Base-by-base conservation (phyloP, 148 eudicot genomes). In the Hydrangea macrophylla region DNA sequence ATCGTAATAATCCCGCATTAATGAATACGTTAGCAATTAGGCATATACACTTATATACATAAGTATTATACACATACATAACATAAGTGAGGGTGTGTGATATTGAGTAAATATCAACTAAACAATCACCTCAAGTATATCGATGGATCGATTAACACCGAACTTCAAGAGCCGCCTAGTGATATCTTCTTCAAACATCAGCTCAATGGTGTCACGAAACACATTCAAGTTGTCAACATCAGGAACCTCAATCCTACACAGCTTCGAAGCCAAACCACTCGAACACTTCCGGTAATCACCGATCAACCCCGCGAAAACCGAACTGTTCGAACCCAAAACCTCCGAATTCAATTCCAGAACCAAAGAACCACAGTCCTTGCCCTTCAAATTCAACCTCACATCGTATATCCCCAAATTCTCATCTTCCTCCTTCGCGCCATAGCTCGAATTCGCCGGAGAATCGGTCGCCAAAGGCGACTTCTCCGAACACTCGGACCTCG, bases 161-260 rank as follows among this genome's bases (percentile, higher is more conserved):
- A 84, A 64, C 70, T 79, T 88, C 73, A 83, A 55, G 25, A 92
- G 82, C 70, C 73, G 65, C 76, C 71, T 84, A 9, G 69, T 48
- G 1, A 88, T 65, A 69, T 85, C 89, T 33, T 86, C 92, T 63
- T 84, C 96, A 76, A 92, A 90, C 98, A 92, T 92, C 55, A 92
- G 83, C 83, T 90, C 98, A 77, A 90, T 77, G 2, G 98, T 86
- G 32, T 90, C 86, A 0, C 92, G 79, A 58, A 92, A 92, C 55
- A 83, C 86, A 57, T 74, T 83, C 82, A 92, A 71, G 70, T 92
- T 86, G 59, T 86, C 94, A 70, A 92, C 92, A 12, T 88, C 96
- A 32, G 90, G 92, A 56, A 92, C 94, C 77, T 92, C 98, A 69
- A 92, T 90, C 88, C 96, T 81, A 72, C 88, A 88, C 71, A 90